These are phyloP conservation scores for Claviceps sp. DNA, from an alignment of 2,329 filamentous ascomycete genomes.

Conservation along the genomic window DNA sequence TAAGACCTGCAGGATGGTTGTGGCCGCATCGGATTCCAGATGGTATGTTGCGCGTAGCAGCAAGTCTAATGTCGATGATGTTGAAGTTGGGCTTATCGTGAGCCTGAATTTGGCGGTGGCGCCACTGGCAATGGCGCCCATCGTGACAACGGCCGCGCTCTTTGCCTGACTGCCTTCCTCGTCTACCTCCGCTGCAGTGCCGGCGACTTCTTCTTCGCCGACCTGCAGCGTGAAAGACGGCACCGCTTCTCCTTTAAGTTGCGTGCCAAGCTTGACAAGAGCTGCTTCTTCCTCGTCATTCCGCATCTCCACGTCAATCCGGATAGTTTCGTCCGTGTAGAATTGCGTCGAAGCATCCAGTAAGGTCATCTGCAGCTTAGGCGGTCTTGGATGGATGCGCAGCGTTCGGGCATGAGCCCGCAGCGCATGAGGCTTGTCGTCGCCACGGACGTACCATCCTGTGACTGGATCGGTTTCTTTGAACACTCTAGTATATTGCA, in stretches of 20 bases:
- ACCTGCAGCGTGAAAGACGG: constrained; percentile 32
- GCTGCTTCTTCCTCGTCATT: constrained; percentile 79
- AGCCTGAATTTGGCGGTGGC: constrained; percentile 32
- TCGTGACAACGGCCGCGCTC: constrained; percentile 23
- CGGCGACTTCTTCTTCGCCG: constrained; percentile 19
- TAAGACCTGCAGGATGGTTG: constrained; percentile 62
- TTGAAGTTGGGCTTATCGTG: constrained; percentile 34
- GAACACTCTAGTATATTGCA: constrained; percentile 52
- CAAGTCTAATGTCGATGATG: constrained; percentile 48
- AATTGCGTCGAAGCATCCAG: constrained; percentile 54
- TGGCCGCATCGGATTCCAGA: constrained; percentile 65
- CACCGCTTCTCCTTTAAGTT: constrained; percentile 46
- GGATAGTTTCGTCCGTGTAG: constrained; percentile 71
- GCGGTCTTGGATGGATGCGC: constrained; percentile 73
- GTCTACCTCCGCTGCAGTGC: constrained; percentile 14
- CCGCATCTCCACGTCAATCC: constrained; percentile 52
- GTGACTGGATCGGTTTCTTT: constrained; percentile 26
- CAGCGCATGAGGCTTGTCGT: constrained; percentile 31
- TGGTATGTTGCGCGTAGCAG: constrained; percentile 66
- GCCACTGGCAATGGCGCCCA: constrained; percentile 35
- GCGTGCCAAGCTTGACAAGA: constrained; percentile 55
- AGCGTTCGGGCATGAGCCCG: constrained; percentile 42
- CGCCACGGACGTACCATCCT: constrained; percentile 36
- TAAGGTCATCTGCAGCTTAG: constrained; percentile 70
- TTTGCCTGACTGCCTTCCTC: constrained; percentile 26